Evolutionary conservation across 306 rosid species (phyloP).

Genomic region (Fragaria vesca): DNA sequence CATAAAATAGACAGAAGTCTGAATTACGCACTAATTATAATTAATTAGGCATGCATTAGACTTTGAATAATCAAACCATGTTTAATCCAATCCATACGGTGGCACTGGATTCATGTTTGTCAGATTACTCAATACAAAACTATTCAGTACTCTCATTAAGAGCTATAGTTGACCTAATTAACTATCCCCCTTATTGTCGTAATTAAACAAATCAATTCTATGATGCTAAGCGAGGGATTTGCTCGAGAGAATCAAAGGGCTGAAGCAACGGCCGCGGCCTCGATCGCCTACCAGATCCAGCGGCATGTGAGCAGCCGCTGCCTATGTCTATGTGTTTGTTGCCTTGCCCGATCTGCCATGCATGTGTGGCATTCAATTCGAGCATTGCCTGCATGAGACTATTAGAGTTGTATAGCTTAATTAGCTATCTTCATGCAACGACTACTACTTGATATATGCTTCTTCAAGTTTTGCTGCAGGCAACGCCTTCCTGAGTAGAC

Average conservation of each 20-base stretch:
- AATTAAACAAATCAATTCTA: background rate
- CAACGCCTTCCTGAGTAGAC: background rate
- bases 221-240: background rate
- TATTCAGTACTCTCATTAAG: background rate
- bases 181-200: background rate
- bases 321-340: slow-evolving; percentile 27
- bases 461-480: background rate
- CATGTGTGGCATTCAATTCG: slow-evolving; percentile 52
- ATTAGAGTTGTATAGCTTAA: background rate
- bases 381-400: background rate
- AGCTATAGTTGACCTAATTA: slow-evolving; percentile 4
- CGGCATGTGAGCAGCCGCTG: slow-evolving; percentile 56
- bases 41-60: background rate
- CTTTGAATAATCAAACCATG: background rate
- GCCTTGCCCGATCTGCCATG: slow-evolving; percentile 31
- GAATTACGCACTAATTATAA: background rate
- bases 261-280: slow-evolving; percentile 53
- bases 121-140: background rate
- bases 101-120: slow-evolving; percentile 1
- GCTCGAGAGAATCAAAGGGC: slow-evolving; percentile 14
- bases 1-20: background rate
- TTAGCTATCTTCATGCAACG: background rate
- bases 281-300: slow-evolving; percentile 13
- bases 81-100: slow-evolving; percentile 6
- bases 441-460: background rate